Percentiles rank a stretch among this genome's conserved stretches.
phyloP scores from a whole-genome alignment of 73 alveolate species.

The Paramecium octaurelia region DNA sequence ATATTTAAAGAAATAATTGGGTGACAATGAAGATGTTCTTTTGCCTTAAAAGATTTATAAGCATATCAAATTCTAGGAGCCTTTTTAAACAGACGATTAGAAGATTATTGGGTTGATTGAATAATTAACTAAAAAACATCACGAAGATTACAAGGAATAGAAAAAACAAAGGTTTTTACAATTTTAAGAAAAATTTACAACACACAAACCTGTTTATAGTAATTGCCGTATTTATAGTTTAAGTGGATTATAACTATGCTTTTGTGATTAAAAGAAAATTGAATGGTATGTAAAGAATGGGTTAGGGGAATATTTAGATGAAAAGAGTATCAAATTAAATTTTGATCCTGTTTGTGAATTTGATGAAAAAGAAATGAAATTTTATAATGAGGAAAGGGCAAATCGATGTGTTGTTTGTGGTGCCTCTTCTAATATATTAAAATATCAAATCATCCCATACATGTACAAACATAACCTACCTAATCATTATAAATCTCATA shows the following conservation, averaged over 20 bases:
- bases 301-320: not conserved
- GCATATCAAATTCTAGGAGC: not conserved
- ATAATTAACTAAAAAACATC: not conserved
- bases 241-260: not conserved
- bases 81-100: not conserved
- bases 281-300: slow-evolving; percentile 48
- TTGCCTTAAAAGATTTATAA: not conserved
- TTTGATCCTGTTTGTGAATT: slow-evolving; percentile 23
- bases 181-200: slow-evolving; percentile 41
- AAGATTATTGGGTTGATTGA: not conserved
- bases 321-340: slow-evolving; percentile 20
- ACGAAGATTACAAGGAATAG: not conserved
- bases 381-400: slow-evolving; percentile 57
- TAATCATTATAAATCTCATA: slow-evolving; percentile 85
- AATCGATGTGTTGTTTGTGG: slow-evolving; percentile 58
- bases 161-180: not conserved
- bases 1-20: not conserved
- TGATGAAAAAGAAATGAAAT: slow-evolving; percentile 55
- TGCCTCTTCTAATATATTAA: not conserved
- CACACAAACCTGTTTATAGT: slow-evolving; percentile 46
- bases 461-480: slow-evolving; percentile 82
- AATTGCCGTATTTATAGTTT: slow-evolving; percentile 4
- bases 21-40: not conserved
- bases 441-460: slow-evolving; percentile 40
- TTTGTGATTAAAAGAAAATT: slow-evolving; percentile 55